Evolutionary conservation across 768 basidiomycete genomes (phyloP).

Genomic region (Pulveroboletus sp.): DNA sequence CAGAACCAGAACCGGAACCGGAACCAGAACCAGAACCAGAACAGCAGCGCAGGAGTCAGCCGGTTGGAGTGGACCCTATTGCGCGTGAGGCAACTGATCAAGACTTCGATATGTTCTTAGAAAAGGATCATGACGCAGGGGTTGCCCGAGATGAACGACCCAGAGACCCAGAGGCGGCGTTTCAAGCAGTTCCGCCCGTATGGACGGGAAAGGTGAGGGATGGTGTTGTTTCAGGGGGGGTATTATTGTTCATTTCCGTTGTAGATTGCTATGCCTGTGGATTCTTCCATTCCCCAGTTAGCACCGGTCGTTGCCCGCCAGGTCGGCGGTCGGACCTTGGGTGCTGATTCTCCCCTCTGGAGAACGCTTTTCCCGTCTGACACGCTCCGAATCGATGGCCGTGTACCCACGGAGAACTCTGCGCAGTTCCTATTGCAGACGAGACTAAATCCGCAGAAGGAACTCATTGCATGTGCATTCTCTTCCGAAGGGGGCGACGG

Average conservation of each 20-base stretch:
- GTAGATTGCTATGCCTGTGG: slow-evolving; percentile 77
- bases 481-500: slow-evolving; percentile 44
- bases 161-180: slow-evolving; percentile 43
- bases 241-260: slow-evolving; percentile 15
- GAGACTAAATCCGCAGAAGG: slow-evolving; percentile 70
- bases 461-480: slow-evolving; percentile 75
- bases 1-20: slow-evolving; percentile 19
- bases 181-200: slow-evolving; percentile 56
- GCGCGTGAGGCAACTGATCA: slow-evolving; percentile 57
- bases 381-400: slow-evolving; percentile 73
- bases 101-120: slow-evolving; percentile 85
- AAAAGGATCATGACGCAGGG: slow-evolving; percentile 45
- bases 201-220: slow-evolving; percentile 70
- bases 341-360: slow-evolving; percentile 61
- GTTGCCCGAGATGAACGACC: slow-evolving; percentile 20
- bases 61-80: slow-evolving; percentile 39
- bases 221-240: neutral
- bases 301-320: slow-evolving; percentile 68
- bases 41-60: slow-evolving; percentile 38
- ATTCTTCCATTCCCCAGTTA: slow-evolving; percentile 64
- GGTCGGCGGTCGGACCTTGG: slow-evolving; percentile 67
- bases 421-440: slow-evolving; percentile 75
- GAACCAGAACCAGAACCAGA: slow-evolving; percentile 19
- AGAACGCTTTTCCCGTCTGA: slow-evolving; percentile 67
- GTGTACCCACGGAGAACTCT: slow-evolving; percentile 74